Evolutionary conservation across 371 early-diverging fungal species (phyloP).

Genomic region (Mucor piriformis): DNA sequence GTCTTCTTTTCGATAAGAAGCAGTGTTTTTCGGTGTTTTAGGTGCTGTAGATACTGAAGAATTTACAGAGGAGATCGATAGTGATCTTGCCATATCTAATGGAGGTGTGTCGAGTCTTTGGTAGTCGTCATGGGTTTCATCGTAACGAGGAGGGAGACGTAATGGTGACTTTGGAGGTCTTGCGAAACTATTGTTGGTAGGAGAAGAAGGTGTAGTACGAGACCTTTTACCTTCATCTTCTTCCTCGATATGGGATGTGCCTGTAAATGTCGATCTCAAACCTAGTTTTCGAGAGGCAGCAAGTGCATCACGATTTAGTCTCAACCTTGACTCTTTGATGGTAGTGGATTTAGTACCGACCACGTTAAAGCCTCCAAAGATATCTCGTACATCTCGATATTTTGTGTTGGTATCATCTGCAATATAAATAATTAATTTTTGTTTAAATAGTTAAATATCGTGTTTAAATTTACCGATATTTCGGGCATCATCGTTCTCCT

Average conservation of each 20-base stretch:
- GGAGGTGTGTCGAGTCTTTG: not conserved
- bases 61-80: conserved; percentile 18
- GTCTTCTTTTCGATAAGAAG: conserved; percentile 4
- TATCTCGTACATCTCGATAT: conserved; percentile 43
- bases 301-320: conserved; percentile 19
- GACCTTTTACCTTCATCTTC: conserved; percentile 8
- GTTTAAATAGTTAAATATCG: too few relatives aligned
- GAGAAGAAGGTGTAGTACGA: conserved; percentile 20
- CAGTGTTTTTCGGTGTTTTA: conserved; percentile 19
- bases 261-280: conserved; percentile 17
- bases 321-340: not conserved
- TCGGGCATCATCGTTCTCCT: not conserved
- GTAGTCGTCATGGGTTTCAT: not conserved
- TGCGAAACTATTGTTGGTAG: conserved; percentile 19
- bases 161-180: conserved; percentile 51
- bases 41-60: conserved; percentile 25
- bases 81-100: conserved; percentile 24
- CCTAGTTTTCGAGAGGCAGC: conserved; percentile 16
- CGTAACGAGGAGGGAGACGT: conserved; percentile 18
- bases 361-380: conserved; percentile 25
- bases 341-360: not conserved
- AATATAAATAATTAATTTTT: too few relatives aligned
- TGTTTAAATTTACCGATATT: conserved; percentile 3
- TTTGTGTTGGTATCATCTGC: conserved; percentile 8
- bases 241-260: not conserved